phyloP scores from a whole-genome alignment of 2,329 filamentous ascomycete genomes.

The Microsporum canis region DNA sequence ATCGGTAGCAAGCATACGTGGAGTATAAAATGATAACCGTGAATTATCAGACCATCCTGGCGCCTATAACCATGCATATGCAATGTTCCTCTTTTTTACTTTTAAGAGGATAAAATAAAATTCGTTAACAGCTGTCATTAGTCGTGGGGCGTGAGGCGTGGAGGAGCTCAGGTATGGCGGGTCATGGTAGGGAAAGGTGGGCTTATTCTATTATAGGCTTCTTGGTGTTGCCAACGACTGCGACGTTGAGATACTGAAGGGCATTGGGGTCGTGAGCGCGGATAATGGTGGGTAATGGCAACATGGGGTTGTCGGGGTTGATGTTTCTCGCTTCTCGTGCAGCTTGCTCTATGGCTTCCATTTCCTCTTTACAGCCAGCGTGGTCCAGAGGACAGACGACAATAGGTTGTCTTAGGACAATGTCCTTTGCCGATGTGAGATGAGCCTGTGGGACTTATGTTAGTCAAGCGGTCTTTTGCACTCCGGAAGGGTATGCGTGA shows the following conservation, averaged over 20 bases:
- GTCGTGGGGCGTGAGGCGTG: not conserved
- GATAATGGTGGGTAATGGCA: constrained; percentile 77
- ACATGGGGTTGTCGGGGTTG: constrained; percentile 79
- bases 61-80: not conserved
- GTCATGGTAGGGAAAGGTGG: not conserved
- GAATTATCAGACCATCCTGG: not conserved
- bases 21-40: not conserved
- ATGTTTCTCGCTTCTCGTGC: constrained; percentile 85
- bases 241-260: constrained; percentile 48
- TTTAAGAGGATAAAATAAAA: not conserved
- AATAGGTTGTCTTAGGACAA: constrained; percentile 78
- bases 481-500: constrained; percentile 11
- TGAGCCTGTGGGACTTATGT: constrained; percentile 52
- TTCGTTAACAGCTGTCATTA: not conserved
- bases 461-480: not conserved
- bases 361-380: constrained; percentile 92
- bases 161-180: not conserved
- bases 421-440: constrained; percentile 77
- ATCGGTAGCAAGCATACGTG: not conserved
- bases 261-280: constrained; percentile 60
- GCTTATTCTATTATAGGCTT: constrained; percentile 53
- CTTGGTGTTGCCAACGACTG: constrained; percentile 50
- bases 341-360: constrained; percentile 94
- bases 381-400: constrained; percentile 94
- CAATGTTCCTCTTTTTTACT: not conserved